A percentile compares a stretch with the other conserved stretches of the same genome.
Conservation (phyloP, 2,329 filamentous ascomycete genomes). For the Talaromyces sp. region DNA sequence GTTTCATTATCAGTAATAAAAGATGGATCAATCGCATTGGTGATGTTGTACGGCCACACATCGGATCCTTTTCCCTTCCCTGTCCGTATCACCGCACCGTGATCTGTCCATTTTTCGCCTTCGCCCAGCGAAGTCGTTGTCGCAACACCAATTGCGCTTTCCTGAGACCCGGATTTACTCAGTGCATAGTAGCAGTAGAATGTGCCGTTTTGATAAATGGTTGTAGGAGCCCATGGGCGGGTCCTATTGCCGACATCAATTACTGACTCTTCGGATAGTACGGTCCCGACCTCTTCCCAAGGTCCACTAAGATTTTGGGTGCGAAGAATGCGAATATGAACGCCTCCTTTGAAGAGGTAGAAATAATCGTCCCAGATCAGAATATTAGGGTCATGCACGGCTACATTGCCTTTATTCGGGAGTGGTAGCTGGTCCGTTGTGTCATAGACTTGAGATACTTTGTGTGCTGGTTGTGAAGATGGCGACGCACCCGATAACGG, state of each 20-base stretch:
- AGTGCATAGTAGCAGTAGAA: conserved; percentile 44
- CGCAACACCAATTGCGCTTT: conserved; percentile 42
- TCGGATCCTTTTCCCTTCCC: conserved; percentile 27
- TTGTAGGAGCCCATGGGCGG: conserved; percentile 41
- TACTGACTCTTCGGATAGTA: conserved; percentile 32
- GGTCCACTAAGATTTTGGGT: conserved; percentile 33
- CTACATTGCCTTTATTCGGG: conserved; percentile 32
- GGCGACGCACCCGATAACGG: neutral
- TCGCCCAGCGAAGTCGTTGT: conserved; percentile 29
- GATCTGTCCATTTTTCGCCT: conserved; percentile 35
- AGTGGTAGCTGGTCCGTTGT: conserved; percentile 29
- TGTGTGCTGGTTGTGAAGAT: neutral
- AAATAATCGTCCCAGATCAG: conserved; percentile 30
- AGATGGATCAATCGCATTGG: conserved; percentile 42
- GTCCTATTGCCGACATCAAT: conserved; percentile 34
- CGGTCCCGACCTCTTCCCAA: conserved; percentile 36
- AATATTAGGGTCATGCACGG: conserved; percentile 40
- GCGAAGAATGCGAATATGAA: conserved; percentile 30
- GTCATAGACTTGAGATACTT: conserved; percentile 22
- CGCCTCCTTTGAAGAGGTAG: conserved; percentile 40
- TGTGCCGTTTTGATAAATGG: conserved; percentile 28
- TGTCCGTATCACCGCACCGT: conserved; percentile 39
- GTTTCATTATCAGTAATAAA: conserved; percentile 32
- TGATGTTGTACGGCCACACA: conserved; percentile 35
- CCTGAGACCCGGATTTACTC: conserved; percentile 30